phyloP scores from a whole-genome alignment of 2,329 filamentous ascomycete genomes.

The Dryadomyces quercus-mongolicae region DNA sequence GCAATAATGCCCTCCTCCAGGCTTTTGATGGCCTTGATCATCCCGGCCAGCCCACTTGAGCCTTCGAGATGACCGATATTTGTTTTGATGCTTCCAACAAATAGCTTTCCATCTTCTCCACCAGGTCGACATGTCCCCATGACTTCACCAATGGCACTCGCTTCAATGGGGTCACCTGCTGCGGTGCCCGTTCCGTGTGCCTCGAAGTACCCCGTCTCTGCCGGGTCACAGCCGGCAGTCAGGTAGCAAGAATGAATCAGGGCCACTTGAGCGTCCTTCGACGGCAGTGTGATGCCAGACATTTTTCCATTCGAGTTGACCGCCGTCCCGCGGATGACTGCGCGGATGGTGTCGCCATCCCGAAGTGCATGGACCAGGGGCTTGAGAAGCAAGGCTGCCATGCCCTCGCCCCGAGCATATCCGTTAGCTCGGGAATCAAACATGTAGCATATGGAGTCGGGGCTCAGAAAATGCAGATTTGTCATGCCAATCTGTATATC shows the following conservation, averaged over 20 bases:
- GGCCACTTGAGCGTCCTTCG: constrained; percentile 23
- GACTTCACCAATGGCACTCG: constrained; percentile 24
- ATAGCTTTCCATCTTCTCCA: no score
- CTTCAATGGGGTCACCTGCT: constrained; percentile 28
- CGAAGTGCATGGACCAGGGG: constrained; percentile 22
- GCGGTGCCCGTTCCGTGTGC: constrained; percentile 28
- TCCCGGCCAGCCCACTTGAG: constrained; percentile 14
- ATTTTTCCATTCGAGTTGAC: constrained; percentile 24
- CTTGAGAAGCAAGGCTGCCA: constrained; percentile 25
- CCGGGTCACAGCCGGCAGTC: no score
- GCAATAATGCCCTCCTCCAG: constrained; percentile 20
- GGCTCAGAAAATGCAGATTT: constrained; percentile 9
- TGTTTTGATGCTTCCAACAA: constrained; percentile 17
- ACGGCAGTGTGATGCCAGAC: constrained; percentile 22
- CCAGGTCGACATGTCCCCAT: no score
- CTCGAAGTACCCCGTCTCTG: no score
- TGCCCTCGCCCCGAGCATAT: constrained; percentile 31
- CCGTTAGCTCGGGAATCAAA: constrained; percentile 29
- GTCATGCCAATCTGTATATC: constrained; percentile 11
- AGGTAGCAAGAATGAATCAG: constrained; percentile 31
- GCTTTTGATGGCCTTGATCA: constrained; percentile 19
- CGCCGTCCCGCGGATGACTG: constrained; percentile 18
- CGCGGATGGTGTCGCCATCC: constrained; percentile 23
- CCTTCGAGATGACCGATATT: constrained; percentile 16
- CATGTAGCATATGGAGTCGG: constrained; percentile 6